Evolutionary conservation across 2,329 filamentous ascomycete genomes (phyloP).

Genomic region (Fusarium bactridioides): DNA sequence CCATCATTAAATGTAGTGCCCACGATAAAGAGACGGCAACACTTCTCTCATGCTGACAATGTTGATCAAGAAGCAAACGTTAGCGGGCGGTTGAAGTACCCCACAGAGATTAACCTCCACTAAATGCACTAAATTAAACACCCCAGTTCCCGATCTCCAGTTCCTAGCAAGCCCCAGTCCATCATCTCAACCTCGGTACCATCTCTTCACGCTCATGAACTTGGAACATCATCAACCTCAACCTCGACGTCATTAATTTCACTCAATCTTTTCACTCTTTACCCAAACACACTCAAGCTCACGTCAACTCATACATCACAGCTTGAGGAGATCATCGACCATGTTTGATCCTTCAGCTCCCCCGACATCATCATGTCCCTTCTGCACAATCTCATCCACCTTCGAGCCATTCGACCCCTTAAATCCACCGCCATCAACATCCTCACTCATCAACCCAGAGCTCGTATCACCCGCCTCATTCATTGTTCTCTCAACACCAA

Average conservation of each 20-base stretch:
- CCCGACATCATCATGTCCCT: slow-evolving; percentile 60
- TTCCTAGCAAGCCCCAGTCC: slow-evolving; percentile 14
- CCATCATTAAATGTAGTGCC: neutral
- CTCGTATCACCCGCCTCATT: slow-evolving; percentile 59
- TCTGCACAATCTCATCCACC: slow-evolving; percentile 65
- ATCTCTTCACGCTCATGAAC: slow-evolving; percentile 18
- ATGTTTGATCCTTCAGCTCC: slow-evolving; percentile 50
- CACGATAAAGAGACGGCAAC: no score
- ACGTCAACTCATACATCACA: neutral
- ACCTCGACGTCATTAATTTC: neutral
- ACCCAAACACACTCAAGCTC: neutral
- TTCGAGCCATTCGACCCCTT: slow-evolving; percentile 58
- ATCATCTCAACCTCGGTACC: slow-evolving; percentile 28
- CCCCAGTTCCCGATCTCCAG: slow-evolving; percentile 24
- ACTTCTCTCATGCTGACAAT: neutral
- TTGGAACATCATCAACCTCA: slow-evolving; percentile 9
- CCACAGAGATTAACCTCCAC: slow-evolving; percentile 25
- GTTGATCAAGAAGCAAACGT: slow-evolving; percentile 8
- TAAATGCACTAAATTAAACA: slow-evolving; percentile 14
- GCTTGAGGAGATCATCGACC: neutral
- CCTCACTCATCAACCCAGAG: slow-evolving; percentile 41
- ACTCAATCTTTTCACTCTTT: neutral
- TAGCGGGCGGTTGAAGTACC: slow-evolving; percentile 23
- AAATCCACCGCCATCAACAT: slow-evolving; percentile 51
- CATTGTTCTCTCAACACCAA: slow-evolving; percentile 78